Evolutionary conservation across 495 filamentous ascomycete genomes (phyloP).

Genomic region (Cladorrhinum samala): DNA sequence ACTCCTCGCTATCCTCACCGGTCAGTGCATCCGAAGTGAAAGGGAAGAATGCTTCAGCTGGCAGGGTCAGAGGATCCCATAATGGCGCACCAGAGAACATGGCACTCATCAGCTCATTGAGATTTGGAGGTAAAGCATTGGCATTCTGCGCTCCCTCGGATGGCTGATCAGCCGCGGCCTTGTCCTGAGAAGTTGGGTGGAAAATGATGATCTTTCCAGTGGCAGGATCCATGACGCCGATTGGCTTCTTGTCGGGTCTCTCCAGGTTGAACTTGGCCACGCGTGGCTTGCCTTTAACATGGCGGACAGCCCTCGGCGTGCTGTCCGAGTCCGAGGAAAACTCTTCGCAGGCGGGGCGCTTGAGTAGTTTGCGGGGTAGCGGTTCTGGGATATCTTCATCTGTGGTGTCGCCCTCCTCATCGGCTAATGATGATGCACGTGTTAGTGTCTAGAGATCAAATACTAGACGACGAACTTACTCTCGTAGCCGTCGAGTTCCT

Average conservation of each 20-base stretch:
- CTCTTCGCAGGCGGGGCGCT: constrained; percentile 32
- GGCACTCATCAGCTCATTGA: constrained; percentile 68
- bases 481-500: constrained; percentile 69
- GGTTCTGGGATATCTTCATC: constrained; percentile 67
- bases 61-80: constrained; percentile 62
- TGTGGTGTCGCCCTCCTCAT: constrained; percentile 80
- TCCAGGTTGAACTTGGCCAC: constrained; percentile 52
- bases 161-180: constrained; percentile 37
- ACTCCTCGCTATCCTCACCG: constrained; percentile 28
- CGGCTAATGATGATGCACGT: constrained; percentile 11
- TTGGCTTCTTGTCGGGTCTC: constrained; percentile 57
- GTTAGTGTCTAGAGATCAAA: constrained; percentile 48
- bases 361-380: constrained; percentile 49
- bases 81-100: constrained; percentile 53
- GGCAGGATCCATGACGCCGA: constrained; percentile 62
- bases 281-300: constrained; percentile 37
- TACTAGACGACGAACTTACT: constrained; percentile 48
- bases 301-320: constrained; percentile 32
- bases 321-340: constrained; percentile 43
- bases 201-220: constrained; percentile 69
- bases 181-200: constrained; percentile 35
- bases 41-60: constrained; percentile 65
- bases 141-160: constrained; percentile 40
- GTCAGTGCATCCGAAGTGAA: constrained; percentile 48
- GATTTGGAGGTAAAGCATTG: constrained; percentile 50